Conservation (phyloP, 2,329 filamentous ascomycete species). For the Colletotrichum sp. region DNA sequence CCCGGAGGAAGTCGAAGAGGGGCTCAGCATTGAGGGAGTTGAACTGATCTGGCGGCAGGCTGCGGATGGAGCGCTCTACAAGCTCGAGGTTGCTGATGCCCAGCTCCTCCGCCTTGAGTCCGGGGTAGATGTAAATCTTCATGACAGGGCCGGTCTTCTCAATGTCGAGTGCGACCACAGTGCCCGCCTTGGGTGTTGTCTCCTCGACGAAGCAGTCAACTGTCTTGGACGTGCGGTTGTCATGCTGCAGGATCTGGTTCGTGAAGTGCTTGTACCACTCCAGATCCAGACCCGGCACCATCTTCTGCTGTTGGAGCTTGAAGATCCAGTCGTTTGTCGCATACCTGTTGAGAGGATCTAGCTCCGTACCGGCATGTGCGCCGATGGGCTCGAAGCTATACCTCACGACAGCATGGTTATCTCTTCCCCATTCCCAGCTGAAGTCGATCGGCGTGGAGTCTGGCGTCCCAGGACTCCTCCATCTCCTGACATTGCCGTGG, state of each 20-base stretch:
- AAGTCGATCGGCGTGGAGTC: slow-evolving; percentile 18
- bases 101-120: slow-evolving; percentile 10
- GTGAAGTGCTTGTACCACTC: slow-evolving; percentile 19
- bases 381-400: slow-evolving; percentile 18
- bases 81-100: slow-evolving; percentile 15
- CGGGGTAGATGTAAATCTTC: slow-evolving; percentile 19
- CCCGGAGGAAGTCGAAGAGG: slow-evolving; percentile 3
- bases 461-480: slow-evolving; percentile 12
- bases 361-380: slow-evolving; percentile 3
- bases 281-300: slow-evolving; percentile 10
- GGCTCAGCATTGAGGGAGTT: not conserved
- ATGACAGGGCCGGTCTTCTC: slow-evolving; percentile 17
- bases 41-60: not conserved
- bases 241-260: not conserved
- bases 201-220: slow-evolving; percentile 9
- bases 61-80: slow-evolving; percentile 7
- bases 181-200: slow-evolving; percentile 12
- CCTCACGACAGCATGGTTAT: not conserved
- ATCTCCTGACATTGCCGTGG: slow-evolving; percentile 9
- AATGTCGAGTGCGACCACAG: slow-evolving; percentile 14
- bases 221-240: not conserved
- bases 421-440: slow-evolving; percentile 16
- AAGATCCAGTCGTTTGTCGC: slow-evolving; percentile 16
- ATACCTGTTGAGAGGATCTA: slow-evolving; percentile 13
- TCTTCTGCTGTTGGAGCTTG: slow-evolving; percentile 1